Evolutionary conservation across 2,329 filamentous ascomycete genomes (phyloP).

Genomic region (Scedosporium aurantiacum): DNA sequence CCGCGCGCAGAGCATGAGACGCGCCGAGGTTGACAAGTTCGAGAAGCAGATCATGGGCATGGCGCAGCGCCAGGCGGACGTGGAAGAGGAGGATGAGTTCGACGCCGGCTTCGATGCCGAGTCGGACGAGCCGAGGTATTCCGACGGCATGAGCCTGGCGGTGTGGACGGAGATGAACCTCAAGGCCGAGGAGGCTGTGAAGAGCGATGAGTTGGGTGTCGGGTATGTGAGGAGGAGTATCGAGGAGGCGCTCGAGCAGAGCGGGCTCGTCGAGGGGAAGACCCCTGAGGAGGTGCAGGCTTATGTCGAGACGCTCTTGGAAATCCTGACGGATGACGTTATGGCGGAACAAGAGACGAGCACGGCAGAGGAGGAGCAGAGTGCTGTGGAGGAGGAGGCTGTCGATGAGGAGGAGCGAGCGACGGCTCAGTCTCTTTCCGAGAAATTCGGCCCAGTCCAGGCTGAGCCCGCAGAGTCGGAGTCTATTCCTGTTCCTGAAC

Average conservation of each 20-base stretch:
- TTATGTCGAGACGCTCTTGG: constrained; percentile 39
- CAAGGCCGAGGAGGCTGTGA: constrained; percentile 45
- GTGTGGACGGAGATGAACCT: constrained; percentile 44
- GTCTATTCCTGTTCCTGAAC: not conserved
- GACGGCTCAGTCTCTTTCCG: not conserved
- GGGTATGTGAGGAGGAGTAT: constrained; percentile 42
- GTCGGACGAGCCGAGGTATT: constrained; percentile 12
- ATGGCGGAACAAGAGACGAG: not conserved
- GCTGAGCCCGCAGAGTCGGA: not conserved
- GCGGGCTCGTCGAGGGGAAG: constrained; percentile 36
- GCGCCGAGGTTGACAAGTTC: constrained; percentile 55
- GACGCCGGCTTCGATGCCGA: constrained; percentile 4
- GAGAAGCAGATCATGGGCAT: constrained; percentile 52
- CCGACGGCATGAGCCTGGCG: constrained; percentile 18
- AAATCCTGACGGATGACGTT: constrained; percentile 25
- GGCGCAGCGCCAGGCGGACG: constrained; percentile 20
- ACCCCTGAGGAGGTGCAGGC: constrained; percentile 32
- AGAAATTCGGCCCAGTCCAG: not conserved
- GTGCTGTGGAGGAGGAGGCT: constrained; percentile 5
- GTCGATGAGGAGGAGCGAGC: constrained; percentile 3
- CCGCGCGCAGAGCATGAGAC: constrained; percentile 58
- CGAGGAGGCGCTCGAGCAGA: constrained; percentile 42
- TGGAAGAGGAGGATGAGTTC: constrained; percentile 7
- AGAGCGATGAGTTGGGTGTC: constrained; percentile 44
- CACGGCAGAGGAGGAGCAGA: constrained; percentile 3